Evolutionary conservation across 2,329 filamentous ascomycete species (phyloP).

Genomic region (Thermoascus crustaceus): DNA sequence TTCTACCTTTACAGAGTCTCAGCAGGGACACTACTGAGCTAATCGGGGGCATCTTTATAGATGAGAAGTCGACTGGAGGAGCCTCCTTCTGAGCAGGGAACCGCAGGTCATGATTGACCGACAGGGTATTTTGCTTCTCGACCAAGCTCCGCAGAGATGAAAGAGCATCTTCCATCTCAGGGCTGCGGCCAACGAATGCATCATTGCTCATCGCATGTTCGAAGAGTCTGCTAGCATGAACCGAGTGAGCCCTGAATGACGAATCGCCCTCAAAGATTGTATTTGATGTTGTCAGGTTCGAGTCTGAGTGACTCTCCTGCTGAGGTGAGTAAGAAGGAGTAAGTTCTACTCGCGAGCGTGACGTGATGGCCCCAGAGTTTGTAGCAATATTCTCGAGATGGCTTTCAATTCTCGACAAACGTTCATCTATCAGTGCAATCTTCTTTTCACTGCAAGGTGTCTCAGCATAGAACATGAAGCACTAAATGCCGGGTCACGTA

Average conservation of each 20-base stretch:
- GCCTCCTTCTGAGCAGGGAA: slow-evolving; percentile 18
- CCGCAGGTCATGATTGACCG: slow-evolving; percentile 17
- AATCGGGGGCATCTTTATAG: slow-evolving; percentile 30
- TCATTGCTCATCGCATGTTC: slow-evolving; percentile 33
- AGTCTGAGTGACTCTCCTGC: slow-evolving; percentile 19
- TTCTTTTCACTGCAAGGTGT: slow-evolving; percentile 41
- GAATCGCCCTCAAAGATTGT: slow-evolving; percentile 43
- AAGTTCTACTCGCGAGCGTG: neutral
- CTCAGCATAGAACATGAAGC: too few relatives aligned
- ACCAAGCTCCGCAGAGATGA: slow-evolving; percentile 32
- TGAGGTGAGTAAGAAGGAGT: slow-evolving; percentile 8
- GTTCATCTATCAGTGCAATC: slow-evolving; percentile 45
- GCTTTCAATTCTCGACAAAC: slow-evolving; percentile 42
- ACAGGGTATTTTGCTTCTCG: slow-evolving; percentile 26
- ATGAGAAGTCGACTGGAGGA: slow-evolving; percentile 21
- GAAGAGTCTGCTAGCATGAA: slow-evolving; percentile 37
- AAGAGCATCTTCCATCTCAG: slow-evolving; percentile 32
- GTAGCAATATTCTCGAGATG: slow-evolving; percentile 30
- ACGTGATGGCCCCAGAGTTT: slow-evolving; percentile 13
- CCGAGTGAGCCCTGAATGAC: slow-evolving; percentile 41
- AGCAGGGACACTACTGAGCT: slow-evolving; percentile 25
- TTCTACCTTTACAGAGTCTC: slow-evolving; percentile 26
- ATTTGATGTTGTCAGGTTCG: slow-evolving; percentile 12
- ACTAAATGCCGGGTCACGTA: slow-evolving; percentile 21
- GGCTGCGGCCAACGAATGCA: slow-evolving; percentile 26